Evolutionary conservation across 176 grass and related monocot species (phyloP).

Genomic region (Puya raimondii): DNA sequence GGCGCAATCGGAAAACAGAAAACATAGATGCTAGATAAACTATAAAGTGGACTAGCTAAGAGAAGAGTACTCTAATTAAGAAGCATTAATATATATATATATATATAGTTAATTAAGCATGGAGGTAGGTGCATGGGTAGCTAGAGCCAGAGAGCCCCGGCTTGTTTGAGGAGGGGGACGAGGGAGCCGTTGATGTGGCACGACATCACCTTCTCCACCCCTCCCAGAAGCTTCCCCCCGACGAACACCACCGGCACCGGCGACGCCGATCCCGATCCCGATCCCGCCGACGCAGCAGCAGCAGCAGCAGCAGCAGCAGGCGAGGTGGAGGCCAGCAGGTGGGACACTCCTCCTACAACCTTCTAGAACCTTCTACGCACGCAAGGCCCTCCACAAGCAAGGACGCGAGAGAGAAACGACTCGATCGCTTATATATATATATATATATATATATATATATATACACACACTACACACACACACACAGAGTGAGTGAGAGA

Average conservation of each 20-base stretch:
- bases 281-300: background rate
- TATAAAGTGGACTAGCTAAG: no score
- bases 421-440: no score
- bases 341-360: constrained; percentile 11
- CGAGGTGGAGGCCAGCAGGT: constrained; percentile 34
- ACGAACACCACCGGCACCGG: constrained; percentile 75
- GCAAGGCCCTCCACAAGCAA: background rate
- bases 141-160: constrained; percentile 94
- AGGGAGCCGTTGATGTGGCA: constrained; percentile 98
- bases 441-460: no score
- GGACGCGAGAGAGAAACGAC: no score
- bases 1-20: no score
- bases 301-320: constrained; percentile 4
- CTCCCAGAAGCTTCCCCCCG: constrained; percentile 73
- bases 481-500: background rate
- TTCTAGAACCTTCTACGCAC: background rate
- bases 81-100: background rate
- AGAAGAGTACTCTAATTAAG: background rate
- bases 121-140: background rate
- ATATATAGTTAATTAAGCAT: background rate
- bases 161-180: constrained; percentile 97
- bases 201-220: constrained; percentile 84
- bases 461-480: background rate
- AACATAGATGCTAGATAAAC: no score
- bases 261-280: background rate